These are phyloP conservation scores for Penicillium brasilianum DNA, from an alignment of 2,329 filamentous ascomycete genomes.

Conservation along the genomic window DNA sequence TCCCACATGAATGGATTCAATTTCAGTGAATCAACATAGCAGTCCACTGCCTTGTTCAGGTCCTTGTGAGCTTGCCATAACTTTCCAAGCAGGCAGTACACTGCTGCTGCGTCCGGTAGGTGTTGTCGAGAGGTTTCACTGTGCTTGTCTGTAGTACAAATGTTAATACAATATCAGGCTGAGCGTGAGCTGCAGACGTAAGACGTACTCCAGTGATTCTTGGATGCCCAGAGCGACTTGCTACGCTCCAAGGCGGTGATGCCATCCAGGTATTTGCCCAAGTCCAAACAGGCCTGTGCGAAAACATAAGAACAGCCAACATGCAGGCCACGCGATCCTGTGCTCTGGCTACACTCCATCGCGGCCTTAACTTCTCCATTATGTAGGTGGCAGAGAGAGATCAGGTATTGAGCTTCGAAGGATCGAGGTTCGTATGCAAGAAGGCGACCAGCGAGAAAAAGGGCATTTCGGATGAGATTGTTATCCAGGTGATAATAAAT, in stretches of 20 bases:
- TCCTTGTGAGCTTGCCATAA: slow-evolving; percentile 81
- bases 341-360: slow-evolving; percentile 77
- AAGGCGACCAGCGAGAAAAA: slow-evolving; percentile 90
- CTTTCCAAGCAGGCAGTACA: slow-evolving; percentile 84
- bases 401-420: slow-evolving; percentile 78
- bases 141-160: slow-evolving; percentile 63
- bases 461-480: slow-evolving; percentile 82
- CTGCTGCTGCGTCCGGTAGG: slow-evolving; percentile 79
- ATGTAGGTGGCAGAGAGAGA: slow-evolving; percentile 83
- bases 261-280: slow-evolving; percentile 81
- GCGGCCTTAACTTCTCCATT: slow-evolving; percentile 83
- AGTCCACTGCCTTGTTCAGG: slow-evolving; percentile 79
- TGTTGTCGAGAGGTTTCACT: slow-evolving; percentile 75
- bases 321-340: slow-evolving; percentile 73
- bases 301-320: slow-evolving; percentile 89
- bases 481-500: slow-evolving; percentile 85
- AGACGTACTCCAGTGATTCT: slow-evolving; percentile 74
- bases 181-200: background rate
- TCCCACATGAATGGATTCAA: slow-evolving; percentile 98
- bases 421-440: slow-evolving; percentile 81
- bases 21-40: slow-evolving; percentile 87
- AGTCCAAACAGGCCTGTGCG: slow-evolving; percentile 81
- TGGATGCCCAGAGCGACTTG: slow-evolving; percentile 73
- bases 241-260: slow-evolving; percentile 83
- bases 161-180: background rate